Evolutionary conservation across 2,329 filamentous ascomycete genomes (phyloP), one percentile per base, ranked within the genome.

Genomic region (Clonostachys rosea): DNA sequence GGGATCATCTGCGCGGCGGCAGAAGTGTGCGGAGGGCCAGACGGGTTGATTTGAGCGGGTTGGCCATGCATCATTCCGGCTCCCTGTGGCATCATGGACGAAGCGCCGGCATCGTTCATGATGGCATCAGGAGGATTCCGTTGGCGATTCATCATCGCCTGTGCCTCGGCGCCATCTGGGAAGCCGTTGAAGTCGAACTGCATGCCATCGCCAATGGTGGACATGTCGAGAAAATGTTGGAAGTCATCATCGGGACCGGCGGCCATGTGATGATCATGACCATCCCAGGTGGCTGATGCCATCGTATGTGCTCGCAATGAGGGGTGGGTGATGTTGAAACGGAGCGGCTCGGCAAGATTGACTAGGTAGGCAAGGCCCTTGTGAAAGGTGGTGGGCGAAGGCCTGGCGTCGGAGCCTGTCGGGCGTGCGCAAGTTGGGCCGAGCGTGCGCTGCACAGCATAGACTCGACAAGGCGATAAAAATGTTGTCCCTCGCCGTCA

Each of bases 171-270:
- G 47, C 62, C 62, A 50, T 66, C 62, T 51, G 71, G 71, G 55
- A 82, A 84, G 49, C 76, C 69, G 37, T 74, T 69, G 52, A 83
- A 85, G 59, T 83, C 78, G 56, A 84, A 85, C 50, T 75, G 73
- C 57, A 84, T 69, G 45, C 68, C 66, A 47, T 82, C 78, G 50
- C 63, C 63, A 49, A 84, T 64, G 55, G 65, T 67, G 48, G 73
- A 75, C 70, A 86, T 78, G 53, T 84, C 76, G 51, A 86, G 70
- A 49, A 83, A 84, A 54, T 84, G 80, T 52, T 81, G 74, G 58
- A 85, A 84, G 37, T 83, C 81, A 60, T 84, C 81, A 43, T 84
- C 80, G 44, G 70, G 60, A 6, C 70, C 55, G 11, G 71, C 61
- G 30, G 75, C 67, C 62, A 82, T 69, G 49, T 70, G 68, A 56